Evolutionary conservation across 2,329 filamentous ascomycete species (phyloP), one percentile per base, ranked within the genome.

Genomic region (Exophiala oligosperma): DNA sequence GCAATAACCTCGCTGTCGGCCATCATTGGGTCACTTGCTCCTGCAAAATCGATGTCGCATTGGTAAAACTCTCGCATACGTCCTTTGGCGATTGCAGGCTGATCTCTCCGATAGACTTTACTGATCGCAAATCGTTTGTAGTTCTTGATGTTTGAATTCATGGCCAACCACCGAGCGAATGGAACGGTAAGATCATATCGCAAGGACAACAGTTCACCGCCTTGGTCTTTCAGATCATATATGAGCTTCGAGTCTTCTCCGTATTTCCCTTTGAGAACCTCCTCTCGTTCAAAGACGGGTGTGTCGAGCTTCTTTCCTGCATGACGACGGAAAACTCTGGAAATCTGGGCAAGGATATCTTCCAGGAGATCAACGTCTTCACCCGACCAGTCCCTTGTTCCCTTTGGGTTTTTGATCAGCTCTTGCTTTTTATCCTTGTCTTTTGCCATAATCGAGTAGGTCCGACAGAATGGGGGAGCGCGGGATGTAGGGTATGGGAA

Each of bases 11-110:
- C 92, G 38, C 92, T 90, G 70, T 97, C 93, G 56, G 92, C 91
- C 26, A 96, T 83, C 92, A 97, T 96, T 54, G 90, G 77, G 72
- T 96, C 93, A 43, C 78, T 80, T 61, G 73, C 66, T 59, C 92
- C 92, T 11, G 92, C 92, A 76, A 97, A 93, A 72, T 97, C 92
- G 71, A 97, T 95, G 76, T 97, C 93, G 78, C 92, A 97, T 76
- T 97, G 92, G 78, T 95, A 96, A 76, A 96, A 96, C 76, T 97
- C 93, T 70, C 93, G 85, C 89, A 96, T 94, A 54, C 92, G 86
- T 52, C 92, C 93, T 73, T 95, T 94, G 62, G 88, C 90, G 77
- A 97, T 91, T 61, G 91, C 89, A 24, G 89, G 89, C 73, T 92
- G 88, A 73, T 92, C 89, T 72, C 89, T 79, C 62, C 89, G 82